Conservation (phyloP, 148 eudicot genomes). For the Gaultheria prostrata region DNA sequence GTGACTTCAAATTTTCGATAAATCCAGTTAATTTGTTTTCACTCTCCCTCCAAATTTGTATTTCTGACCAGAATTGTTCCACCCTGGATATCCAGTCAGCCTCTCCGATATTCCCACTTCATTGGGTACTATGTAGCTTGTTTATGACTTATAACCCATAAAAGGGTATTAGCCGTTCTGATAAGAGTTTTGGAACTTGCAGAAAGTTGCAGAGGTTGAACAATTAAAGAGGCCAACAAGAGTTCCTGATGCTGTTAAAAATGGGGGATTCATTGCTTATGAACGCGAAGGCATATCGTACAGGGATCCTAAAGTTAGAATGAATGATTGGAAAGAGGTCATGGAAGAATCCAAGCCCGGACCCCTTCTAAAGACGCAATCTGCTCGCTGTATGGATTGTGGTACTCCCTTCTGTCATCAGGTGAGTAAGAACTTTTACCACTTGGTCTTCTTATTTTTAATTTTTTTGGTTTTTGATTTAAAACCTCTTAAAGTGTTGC, state of each 20-base stretch:
- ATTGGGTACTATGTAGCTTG: not conserved
- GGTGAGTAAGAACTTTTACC: constrained; percentile 41
- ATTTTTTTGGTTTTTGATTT: not conserved
- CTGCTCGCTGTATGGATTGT: constrained; percentile 99
- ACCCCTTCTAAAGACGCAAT: constrained; percentile 79
- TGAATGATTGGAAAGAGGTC: constrained; percentile 88
- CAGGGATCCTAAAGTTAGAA: constrained; percentile 79
- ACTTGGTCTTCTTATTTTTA: not conserved
- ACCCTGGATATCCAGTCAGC: not conserved
- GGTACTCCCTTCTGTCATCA: constrained; percentile 99
- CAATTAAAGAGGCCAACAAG: constrained; percentile 52
- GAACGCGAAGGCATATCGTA: constrained; percentile 86
- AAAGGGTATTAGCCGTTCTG: not conserved
- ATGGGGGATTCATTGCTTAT: constrained; percentile 88
- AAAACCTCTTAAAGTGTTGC: not conserved
- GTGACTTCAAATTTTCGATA: not conserved
- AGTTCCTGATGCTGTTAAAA: constrained; percentile 77
- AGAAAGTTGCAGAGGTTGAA: constrained; percentile 40
- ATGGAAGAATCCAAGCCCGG: constrained; percentile 82
- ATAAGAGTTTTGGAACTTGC: not conserved
- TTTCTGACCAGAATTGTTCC: not conserved
- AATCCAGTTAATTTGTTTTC: not conserved
- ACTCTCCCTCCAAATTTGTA: not conserved
- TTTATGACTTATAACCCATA: not conserved
- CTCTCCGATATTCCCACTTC: not conserved